These are phyloP conservation scores for Fonsecaea nubica DNA, from an alignment of 2,329 filamentous ascomycete species.

Conservation along the genomic window DNA sequence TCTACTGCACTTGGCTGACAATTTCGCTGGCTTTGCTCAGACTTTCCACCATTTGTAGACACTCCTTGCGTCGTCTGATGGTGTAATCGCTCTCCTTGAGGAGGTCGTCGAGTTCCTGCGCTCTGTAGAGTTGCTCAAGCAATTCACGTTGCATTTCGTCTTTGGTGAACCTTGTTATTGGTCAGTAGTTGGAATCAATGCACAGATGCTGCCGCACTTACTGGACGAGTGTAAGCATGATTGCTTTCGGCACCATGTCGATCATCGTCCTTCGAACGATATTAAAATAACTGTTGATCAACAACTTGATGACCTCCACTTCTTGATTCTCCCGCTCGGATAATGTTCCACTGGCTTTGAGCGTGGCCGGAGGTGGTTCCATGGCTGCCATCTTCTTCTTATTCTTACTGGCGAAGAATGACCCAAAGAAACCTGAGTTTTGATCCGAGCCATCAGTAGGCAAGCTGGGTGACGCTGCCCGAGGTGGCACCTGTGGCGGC, in stretches of 20 bases:
- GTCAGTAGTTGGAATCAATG: slow-evolving; percentile 31
- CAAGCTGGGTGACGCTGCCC: slow-evolving; percentile 77
- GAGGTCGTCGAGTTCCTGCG: slow-evolving; percentile 86
- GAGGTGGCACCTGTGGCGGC: slow-evolving; percentile 68
- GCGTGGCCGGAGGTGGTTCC: slow-evolving; percentile 88
- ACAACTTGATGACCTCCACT: slow-evolving; percentile 97
- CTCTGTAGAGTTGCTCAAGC: slow-evolving; percentile 96
- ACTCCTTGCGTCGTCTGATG: slow-evolving; percentile 91
- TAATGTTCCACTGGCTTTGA: slow-evolving; percentile 92
- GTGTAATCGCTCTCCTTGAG: slow-evolving; percentile 99
- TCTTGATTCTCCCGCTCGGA: slow-evolving; percentile 94
- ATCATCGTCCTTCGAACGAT: slow-evolving; percentile 99
- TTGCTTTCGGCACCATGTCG: slow-evolving; percentile 99
- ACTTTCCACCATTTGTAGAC: slow-evolving; percentile 98
- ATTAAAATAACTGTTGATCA: slow-evolving; percentile 97
- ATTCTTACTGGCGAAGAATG: slow-evolving; percentile 98
- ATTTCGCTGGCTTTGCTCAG: slow-evolving; percentile 90
- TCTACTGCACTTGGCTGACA: slow-evolving; percentile 75
- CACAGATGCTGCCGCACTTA: slow-evolving; percentile 60
- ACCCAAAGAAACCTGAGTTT: slow-evolving; percentile 91
- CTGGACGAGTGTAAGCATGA: slow-evolving; percentile 97
- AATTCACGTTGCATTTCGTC: slow-evolving; percentile 98
- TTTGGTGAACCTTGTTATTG: slow-evolving; percentile 75
- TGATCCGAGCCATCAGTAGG: slow-evolving; percentile 60
- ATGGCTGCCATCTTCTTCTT: slow-evolving; percentile 99